phyloP scores from a whole-genome alignment of 805 yeast species.

The Candida sakaeoensis region DNA sequence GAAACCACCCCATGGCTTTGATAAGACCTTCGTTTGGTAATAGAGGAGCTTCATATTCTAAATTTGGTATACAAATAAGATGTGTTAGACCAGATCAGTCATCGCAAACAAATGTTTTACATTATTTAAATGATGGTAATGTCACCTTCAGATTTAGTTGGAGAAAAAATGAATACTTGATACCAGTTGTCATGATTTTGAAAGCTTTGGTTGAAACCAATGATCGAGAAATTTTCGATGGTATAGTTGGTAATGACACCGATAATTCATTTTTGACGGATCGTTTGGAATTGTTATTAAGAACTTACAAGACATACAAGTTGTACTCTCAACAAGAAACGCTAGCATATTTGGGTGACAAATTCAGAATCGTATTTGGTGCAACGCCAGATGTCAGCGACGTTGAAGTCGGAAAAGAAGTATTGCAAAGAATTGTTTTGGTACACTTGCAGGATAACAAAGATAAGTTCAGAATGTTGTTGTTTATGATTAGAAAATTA shows the following conservation, averaged over 20 bases:
- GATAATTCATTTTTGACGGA: slow-evolving; percentile 92
- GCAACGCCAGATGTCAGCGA: slow-evolving; percentile 87
- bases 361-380: slow-evolving; percentile 89
- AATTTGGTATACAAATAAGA: slow-evolving; percentile 91
- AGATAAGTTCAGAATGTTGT: slow-evolving; percentile 82
- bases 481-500: slow-evolving; percentile 93
- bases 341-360: slow-evolving; percentile 92
- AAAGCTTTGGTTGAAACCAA: slow-evolving; percentile 87
- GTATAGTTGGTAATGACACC: slow-evolving; percentile 86
- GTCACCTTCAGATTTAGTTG: slow-evolving; percentile 95
- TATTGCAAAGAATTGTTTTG: slow-evolving; percentile 76
- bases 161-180: slow-evolving; percentile 92
- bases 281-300: slow-evolving; percentile 89
- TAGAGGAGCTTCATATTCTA: slow-evolving; percentile 88
- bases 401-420: slow-evolving; percentile 84
- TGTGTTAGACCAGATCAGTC: slow-evolving; percentile 95
- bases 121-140: slow-evolving; percentile 91
- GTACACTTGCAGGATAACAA: slow-evolving; percentile 74
- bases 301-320: slow-evolving; percentile 80
- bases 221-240: slow-evolving; percentile 94
- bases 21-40: slow-evolving; percentile 91
- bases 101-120: slow-evolving; percentile 96
- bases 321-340: slow-evolving; percentile 81
- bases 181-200: slow-evolving; percentile 88
- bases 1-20: slow-evolving; percentile 98